These are phyloP conservation scores for Candida berthetii DNA, from an alignment of 805 yeast genomes.

Conservation along the genomic window DNA sequence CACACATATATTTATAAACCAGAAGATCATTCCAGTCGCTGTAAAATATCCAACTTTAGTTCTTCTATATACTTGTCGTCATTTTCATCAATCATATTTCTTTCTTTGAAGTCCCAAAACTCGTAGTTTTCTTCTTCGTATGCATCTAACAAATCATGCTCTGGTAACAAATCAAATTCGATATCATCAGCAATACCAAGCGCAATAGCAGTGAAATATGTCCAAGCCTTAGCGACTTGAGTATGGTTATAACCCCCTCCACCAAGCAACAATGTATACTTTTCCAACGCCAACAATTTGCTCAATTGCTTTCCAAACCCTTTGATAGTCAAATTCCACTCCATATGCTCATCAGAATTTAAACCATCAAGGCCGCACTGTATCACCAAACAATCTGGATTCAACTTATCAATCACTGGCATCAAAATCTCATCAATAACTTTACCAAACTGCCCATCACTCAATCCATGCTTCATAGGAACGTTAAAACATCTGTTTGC, in stretches of 20 bases:
- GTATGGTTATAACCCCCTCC: constrained; percentile 74
- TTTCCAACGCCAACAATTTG: constrained; percentile 19
- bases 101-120: constrained; percentile 39
- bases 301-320: constrained; percentile 36
- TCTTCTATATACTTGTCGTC: constrained; percentile 23
- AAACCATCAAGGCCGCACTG: constrained; percentile 77
- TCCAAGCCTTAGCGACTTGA: constrained; percentile 57
- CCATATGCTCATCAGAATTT: constrained; percentile 52
- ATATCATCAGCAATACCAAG: constrained; percentile 4
- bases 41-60: constrained; percentile 2
- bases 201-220: constrained; percentile 26
- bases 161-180: constrained; percentile 46
- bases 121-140: constrained; percentile 38
- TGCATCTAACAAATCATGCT: constrained; percentile 35
- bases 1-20: too few species aligned
- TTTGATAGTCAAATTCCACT: constrained; percentile 62
- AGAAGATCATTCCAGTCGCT: constrained; percentile 7
- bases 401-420: constrained; percentile 31
- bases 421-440: constrained; percentile 34
- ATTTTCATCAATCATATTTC: constrained; percentile 26
- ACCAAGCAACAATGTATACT: constrained; percentile 43
- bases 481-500: constrained; percentile 37
- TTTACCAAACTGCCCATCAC: constrained; percentile 34
- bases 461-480: constrained; percentile 52
- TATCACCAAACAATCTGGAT: constrained; percentile 50